Conservation (phyloP, 352 stramenopile genomes). For the Phytophthora rubi region DNA sequence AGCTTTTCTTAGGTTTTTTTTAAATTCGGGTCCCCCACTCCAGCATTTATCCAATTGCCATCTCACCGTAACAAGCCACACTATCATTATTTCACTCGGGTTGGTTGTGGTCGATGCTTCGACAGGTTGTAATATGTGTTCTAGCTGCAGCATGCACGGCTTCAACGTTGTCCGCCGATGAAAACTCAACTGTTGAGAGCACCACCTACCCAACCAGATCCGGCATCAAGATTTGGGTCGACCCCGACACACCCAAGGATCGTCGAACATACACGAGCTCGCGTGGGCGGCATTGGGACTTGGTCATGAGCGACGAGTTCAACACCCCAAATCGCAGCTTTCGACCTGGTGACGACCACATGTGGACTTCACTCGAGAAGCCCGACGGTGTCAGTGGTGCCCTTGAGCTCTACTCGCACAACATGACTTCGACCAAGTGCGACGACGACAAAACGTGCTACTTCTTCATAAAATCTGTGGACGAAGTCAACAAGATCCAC, state of each 20-base stretch:
- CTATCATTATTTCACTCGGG: background rate
- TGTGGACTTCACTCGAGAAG: conserved; percentile 94
- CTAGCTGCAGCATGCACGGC: background rate
- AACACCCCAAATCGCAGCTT: conserved; percentile 89
- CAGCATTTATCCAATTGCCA: conserved; percentile 15
- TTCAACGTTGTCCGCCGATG: background rate
- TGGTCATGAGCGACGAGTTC: conserved; percentile 96
- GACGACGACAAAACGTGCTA: conserved; percentile 51
- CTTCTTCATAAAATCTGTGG: conserved; percentile 47
- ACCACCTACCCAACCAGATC: conserved; percentile 41
- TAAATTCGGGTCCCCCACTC: background rate
- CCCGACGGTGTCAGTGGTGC: conserved; percentile 92
- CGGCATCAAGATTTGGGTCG: conserved; percentile 54
- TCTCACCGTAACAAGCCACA: background rate
- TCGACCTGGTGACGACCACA: conserved; percentile 88
- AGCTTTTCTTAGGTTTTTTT: conserved; percentile 28
- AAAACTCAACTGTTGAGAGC: conserved; percentile 17
- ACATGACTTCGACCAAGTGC: conserved; percentile 66
- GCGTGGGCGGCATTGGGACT: conserved; percentile 50
- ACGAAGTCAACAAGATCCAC: conserved; percentile 46
- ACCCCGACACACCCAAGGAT: conserved; percentile 43
- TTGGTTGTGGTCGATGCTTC: background rate
- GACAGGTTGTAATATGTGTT: background rate
- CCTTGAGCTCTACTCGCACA: conserved; percentile 91
- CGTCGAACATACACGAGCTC: conserved; percentile 20